Evolutionary conservation across 192 early-diverging fungal species (phyloP), one percentile per base, ranked within the genome.

Genomic region (Coemansia sp.): DNA sequence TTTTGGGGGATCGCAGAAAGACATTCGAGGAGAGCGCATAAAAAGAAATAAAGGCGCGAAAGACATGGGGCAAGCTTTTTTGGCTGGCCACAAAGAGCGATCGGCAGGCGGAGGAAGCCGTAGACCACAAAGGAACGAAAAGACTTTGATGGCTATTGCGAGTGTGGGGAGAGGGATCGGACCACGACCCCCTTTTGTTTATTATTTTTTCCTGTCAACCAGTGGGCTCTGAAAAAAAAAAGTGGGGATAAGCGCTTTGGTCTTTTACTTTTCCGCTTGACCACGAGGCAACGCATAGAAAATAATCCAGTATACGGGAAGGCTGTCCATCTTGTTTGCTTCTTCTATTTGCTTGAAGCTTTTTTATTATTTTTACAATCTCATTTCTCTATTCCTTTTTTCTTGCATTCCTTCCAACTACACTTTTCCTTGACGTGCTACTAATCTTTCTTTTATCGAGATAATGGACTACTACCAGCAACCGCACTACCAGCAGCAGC

Each of bases 381-480:
- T 39, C 61, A 64, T 60, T 64, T 46, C 51, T 63, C 23, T 44
- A 44, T 44, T 44, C 39, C 34, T 37, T 19, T 10, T 42, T 63
- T 44, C 53, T 39, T 68, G 39, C 38, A 65, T 70, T 63, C 29
- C 44, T 70, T 63, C 23, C 37, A 39, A 72, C 61, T 62, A 50
- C 27, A 32, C 23, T 53, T 29, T 44, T 4, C 45, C 45, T 55
- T 29, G 46, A 63, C 67, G 25, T 15, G 64, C 45, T 46, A 62
- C 44, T 63, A 38, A 41, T 23, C 41, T 17, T 41, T 65, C 62
- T 61, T 32, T 44, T 37, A 37, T 66, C 46, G 64, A 44, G 50
- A 21, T 36, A 39, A 75, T 78, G 77, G 77, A 78, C 48, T 73
- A 67, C 50, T 67, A 75, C 32, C 57, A 59, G 57, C 57, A 59